These are phyloP conservation scores for Pseudocercospora pini-densiflorae DNA, from an alignment of 2,329 filamentous ascomycete species.

Conservation along the genomic window DNA sequence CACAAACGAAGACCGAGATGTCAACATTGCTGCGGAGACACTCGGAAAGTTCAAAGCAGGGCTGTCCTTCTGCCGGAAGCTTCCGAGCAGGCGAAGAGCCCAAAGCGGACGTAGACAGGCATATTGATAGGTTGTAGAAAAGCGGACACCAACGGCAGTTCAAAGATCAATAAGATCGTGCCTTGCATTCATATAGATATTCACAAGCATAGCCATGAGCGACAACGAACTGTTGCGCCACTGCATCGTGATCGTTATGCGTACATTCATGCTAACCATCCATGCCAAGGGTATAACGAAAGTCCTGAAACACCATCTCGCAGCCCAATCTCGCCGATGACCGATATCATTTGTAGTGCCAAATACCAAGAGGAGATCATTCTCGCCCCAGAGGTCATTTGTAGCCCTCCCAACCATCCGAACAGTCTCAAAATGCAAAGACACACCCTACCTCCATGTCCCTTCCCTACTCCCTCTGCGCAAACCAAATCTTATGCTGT, in stretches of 20 bases:
- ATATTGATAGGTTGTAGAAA: neutral
- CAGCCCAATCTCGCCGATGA: neutral
- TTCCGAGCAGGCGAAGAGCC: neutral
- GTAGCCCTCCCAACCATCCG: too few species aligned
- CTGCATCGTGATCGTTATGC: neutral
- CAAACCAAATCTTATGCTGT: conserved; percentile 6
- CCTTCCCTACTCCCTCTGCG: neutral
- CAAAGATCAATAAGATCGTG: neutral
- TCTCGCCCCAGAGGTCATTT: too few species aligned
- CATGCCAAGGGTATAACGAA: neutral
- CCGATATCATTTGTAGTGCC: too few species aligned
- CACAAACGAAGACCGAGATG: too few species aligned
- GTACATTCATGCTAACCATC: neutral
- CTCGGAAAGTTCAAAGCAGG: neutral
- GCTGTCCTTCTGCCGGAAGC: neutral
- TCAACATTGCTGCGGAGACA: neutral
- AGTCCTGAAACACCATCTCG: neutral
- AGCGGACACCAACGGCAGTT: neutral
- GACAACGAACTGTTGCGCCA: neutral
- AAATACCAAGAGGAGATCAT: neutral
- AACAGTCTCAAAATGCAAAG: too few species aligned
- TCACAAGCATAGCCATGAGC: conserved; percentile 1
- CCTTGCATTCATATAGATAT: neutral
- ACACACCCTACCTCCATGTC: too few species aligned
- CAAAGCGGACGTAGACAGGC: too few species aligned